Conservation (phyloP, 306 rosid species). For the Quercus robur region DNA sequence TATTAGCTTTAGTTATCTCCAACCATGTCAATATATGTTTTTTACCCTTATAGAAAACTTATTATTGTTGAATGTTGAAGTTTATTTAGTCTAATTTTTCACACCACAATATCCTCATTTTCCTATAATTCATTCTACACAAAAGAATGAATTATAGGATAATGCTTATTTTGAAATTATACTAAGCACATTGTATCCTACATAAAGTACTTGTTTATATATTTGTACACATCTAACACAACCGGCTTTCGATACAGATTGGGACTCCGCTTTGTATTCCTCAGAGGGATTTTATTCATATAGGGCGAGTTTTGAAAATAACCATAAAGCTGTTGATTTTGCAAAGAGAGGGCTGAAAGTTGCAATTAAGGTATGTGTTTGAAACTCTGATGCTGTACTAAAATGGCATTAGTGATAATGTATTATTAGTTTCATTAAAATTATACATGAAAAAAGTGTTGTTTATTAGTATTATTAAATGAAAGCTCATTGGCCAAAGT, state of each 20-base stretch:
- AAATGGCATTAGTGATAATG: not conserved
- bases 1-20: no score
- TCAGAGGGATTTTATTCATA: slow-evolving; percentile 73
- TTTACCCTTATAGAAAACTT: no score
- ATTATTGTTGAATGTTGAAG: no score
- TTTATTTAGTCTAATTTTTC: no score
- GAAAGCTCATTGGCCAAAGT: no score
- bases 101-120: no score
- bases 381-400: not conserved
- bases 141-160: not conserved
- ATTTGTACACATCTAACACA: slow-evolving; percentile 15
- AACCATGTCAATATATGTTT: no score
- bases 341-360: slow-evolving; percentile 89
- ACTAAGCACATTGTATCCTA: not conserved
- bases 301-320: slow-evolving; percentile 85
- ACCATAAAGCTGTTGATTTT: slow-evolving; percentile 81
- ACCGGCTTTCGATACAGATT: slow-evolving; percentile 46
- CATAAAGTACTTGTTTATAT: not conserved
- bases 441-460: no score
- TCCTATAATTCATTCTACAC: no score
- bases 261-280: slow-evolving; percentile 96
- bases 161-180: not conserved
- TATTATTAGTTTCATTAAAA: no score
- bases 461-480: no score
- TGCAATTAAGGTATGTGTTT: slow-evolving; percentile 75